These are phyloP conservation scores for Rhizophagus clarus DNA, from an alignment of 192 early-diverging fungal species.

Conservation along the genomic window DNA sequence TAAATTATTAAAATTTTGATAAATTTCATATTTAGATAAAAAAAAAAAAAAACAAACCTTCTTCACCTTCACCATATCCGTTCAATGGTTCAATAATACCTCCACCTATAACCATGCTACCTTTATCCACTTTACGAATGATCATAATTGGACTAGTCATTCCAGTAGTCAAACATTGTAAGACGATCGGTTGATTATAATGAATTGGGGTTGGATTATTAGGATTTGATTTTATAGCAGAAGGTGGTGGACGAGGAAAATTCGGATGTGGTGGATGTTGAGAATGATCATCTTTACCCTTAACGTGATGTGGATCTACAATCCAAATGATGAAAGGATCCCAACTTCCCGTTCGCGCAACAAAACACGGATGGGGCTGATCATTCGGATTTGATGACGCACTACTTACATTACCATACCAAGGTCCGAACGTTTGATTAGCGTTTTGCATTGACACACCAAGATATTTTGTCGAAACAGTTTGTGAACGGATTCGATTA, in stretches of 20 bases:
- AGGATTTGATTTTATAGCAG: slow-evolving; percentile 67
- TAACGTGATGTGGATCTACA: slow-evolving; percentile 62
- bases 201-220: slow-evolving; percentile 69
- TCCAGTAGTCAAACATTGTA: slow-evolving; percentile 87
- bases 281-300: slow-evolving; percentile 55
- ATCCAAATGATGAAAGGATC: slow-evolving; percentile 88
- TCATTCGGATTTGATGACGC: slow-evolving; percentile 1
- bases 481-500: slow-evolving; percentile 89
- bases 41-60: slow-evolving; percentile 1
- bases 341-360: slow-evolving; percentile 78
- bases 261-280: slow-evolving; percentile 48
- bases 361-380: slow-evolving; percentile 67
- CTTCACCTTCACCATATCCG: slow-evolving; percentile 38
- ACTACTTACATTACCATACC: slow-evolving; percentile 36
- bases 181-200: slow-evolving; percentile 86
- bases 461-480: slow-evolving; percentile 85
- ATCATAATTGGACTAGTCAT: slow-evolving; percentile 80
- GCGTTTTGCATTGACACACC: slow-evolving; percentile 55
- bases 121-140: slow-evolving; percentile 85
- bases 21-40: background rate
- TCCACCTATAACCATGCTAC: slow-evolving; percentile 72
- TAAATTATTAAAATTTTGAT: background rate
- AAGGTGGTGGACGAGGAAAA: slow-evolving; percentile 76
- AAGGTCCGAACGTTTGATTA: slow-evolving; percentile 41
- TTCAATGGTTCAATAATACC: slow-evolving; percentile 42